Evolutionary conservation across 768 basidiomycete genomes (phyloP).

Genomic region (Pulveroboletus sp.): DNA sequence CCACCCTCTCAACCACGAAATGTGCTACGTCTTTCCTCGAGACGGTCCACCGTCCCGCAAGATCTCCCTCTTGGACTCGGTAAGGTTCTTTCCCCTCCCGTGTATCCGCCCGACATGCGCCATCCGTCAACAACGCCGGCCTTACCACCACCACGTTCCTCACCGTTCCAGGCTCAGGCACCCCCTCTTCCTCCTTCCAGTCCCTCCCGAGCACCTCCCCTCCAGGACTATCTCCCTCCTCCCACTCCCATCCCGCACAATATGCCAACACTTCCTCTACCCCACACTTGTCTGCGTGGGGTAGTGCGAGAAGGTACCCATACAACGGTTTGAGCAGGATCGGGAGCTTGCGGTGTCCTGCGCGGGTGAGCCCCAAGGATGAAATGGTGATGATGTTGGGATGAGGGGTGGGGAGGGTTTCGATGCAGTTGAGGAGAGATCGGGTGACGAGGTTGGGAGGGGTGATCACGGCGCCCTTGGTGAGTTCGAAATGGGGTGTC

Average conservation of each 20-base stretch:
- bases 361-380: conserved; percentile 47
- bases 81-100: conserved; percentile 30
- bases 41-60: conserved; percentile 45
- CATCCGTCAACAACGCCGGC: conserved; percentile 59
- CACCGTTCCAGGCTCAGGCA: conserved; percentile 43
- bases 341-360: conserved; percentile 46
- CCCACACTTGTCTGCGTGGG: conserved; percentile 63
- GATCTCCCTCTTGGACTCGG: conserved; percentile 40
- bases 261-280: conserved; percentile 51
- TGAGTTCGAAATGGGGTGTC: conserved; percentile 40
- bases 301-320: conserved; percentile 37
- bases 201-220: conserved; percentile 41
- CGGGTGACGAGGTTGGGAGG: conserved; percentile 60
- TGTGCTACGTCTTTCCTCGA: conserved; percentile 65
- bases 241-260: conserved; percentile 51
- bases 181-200: conserved; percentile 39
- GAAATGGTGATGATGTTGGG: conserved; percentile 56
- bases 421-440: conserved; percentile 52
- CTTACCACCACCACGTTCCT: conserved; percentile 47
- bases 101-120: conserved; percentile 38
- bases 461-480: conserved; percentile 46
- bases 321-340: conserved; percentile 49
- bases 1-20: conserved; percentile 51
- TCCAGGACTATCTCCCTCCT: conserved; percentile 40
- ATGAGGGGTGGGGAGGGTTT: conserved; percentile 46